Conservation (phyloP, 2,329 filamentous ascomycete genomes). For the Paracorniculantispora psalliotae region DNA sequence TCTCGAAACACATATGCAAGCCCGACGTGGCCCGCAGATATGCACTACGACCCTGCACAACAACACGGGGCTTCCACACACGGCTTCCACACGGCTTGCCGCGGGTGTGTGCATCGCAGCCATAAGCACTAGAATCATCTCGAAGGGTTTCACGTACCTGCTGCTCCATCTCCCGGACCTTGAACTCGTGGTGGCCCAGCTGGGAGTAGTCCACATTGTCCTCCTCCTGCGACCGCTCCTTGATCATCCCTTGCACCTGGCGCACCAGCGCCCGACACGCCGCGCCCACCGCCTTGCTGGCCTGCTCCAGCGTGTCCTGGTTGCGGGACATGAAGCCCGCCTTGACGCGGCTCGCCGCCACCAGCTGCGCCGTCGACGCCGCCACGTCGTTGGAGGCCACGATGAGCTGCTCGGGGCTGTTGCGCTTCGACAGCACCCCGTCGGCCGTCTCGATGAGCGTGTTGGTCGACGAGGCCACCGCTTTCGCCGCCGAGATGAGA, state of each 20-base stretch:
- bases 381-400: conserved; percentile 97
- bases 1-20: not conserved
- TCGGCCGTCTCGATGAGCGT: conserved; percentile 97
- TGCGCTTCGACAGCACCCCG: conserved; percentile 85
- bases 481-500: conserved; percentile 94
- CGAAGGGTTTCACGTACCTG: conserved; percentile 64
- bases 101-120: not conserved
- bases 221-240: conserved; percentile 75
- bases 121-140: not conserved
- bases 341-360: conserved; percentile 93
- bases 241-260: conserved; percentile 93
- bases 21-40: conserved; percentile 2
- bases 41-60: not conserved
- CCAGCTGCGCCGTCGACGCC: conserved; percentile 91
- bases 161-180: conserved; percentile 98
- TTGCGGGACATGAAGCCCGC: conserved; percentile 97
- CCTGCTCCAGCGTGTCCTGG: conserved; percentile 84
- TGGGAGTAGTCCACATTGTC: conserved; percentile 84
- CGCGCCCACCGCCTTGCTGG: conserved; percentile 85
- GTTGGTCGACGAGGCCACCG: conserved; percentile 89
- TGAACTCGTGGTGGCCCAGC: conserved; percentile 92
- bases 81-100: no score
- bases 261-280: conserved; percentile 84
- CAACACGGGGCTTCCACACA: no score
- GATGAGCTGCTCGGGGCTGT: conserved; percentile 94